Evolutionary conservation across 306 rosid genomes (phyloP), one percentile per base, ranked within the genome.

Genomic region (Rosa chinensis): DNA sequence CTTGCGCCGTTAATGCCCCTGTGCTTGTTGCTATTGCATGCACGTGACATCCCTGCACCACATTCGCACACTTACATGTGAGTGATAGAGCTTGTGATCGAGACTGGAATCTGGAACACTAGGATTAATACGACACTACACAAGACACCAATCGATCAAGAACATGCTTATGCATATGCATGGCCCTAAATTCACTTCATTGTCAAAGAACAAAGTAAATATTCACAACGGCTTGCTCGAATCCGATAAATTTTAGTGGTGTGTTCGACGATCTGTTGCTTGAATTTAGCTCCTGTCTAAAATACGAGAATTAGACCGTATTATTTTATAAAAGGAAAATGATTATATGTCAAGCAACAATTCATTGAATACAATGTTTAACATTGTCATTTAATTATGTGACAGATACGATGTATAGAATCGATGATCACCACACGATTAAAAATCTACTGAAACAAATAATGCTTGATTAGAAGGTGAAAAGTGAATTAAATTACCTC

Each of bases 1-100:
- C 98, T 74, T 96, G 98, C 0, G 99, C 99, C 48, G 99, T 93
- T 78, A 96, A 43, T 0, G 99, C 98, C 64, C 99, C 99, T n/a
- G 50, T 69, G 12, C 82, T 70, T 69, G 73, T 87, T 45, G 99
- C 99, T 88, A 96, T 88, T 0, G 99, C 98, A 67, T 93, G 98
- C 91, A 93, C 94, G 85, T 96, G 92, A 89, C 99, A 96, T 72
- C 93, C 97, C 99, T 94, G 53, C 21, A 80, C 45, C 71, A 39
- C 43, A 66, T 37, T 63, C 71, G 47, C 71, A 66, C 45, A 8
- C 68, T 25, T 63, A 1, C 68, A 66, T 66, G 71, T 66, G 44
- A 37, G 45, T 32, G 4, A 35, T 8, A 6, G 70, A 35, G 71
- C 45, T 35, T 66, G 23, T 37, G 23, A 39, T 66, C 71, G 69